Evolutionary conservation across 176 grass and related monocot species (phyloP).

Genomic region (Aegilops sharonensis): DNA sequence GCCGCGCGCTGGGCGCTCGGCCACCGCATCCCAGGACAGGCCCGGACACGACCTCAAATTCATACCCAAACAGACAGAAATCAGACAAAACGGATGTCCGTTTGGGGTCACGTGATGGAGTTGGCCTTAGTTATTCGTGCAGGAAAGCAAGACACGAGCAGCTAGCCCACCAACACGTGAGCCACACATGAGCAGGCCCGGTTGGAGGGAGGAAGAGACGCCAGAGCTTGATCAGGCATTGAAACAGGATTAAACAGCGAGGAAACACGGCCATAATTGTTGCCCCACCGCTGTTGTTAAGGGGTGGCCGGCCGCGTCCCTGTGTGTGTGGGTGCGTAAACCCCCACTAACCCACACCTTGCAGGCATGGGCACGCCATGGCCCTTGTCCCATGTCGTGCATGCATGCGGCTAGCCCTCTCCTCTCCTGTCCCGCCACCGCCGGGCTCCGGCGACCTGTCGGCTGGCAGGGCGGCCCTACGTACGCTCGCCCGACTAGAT

Average conservation of each 20-base stretch:
- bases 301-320: neutral
- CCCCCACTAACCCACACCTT: constrained; percentile 14
- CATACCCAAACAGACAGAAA: too few species aligned
- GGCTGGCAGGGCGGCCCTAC: constrained; percentile 24
- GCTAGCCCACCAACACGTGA: constrained; percentile 20
- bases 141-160: neutral
- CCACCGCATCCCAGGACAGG: too few species aligned
- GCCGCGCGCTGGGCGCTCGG: too few species aligned
- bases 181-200: constrained; percentile 12
- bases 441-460: constrained; percentile 13
- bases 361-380: constrained; percentile 33
- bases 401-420: neutral
- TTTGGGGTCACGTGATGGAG: too few species aligned
- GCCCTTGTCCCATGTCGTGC: neutral
- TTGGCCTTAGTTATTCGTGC: neutral
- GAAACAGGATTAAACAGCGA: neutral
- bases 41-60: too few species aligned
- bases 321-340: neutral
- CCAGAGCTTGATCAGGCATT: neutral
- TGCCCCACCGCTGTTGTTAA: neutral
- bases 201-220: neutral
- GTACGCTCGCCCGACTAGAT: neutral
- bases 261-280: neutral
- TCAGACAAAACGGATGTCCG: too few species aligned
- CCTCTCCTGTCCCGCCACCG: neutral